Evolutionary conservation across 306 rosid genomes (phyloP).

Genomic region (Casuarina equisetifolia): DNA sequence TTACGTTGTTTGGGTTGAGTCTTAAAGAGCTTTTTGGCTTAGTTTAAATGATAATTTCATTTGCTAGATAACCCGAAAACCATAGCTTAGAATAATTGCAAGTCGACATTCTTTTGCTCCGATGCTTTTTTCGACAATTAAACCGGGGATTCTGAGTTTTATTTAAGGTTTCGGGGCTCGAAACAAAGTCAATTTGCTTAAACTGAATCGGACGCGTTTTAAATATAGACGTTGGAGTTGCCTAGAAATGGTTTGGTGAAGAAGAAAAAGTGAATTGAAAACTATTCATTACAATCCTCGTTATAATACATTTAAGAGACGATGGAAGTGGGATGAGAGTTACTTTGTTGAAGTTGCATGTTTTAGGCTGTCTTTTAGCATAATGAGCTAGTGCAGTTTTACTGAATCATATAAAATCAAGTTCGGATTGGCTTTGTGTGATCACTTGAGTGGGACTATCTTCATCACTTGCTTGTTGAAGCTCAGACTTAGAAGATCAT

Average conservation of each 20-base stretch:
- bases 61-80: not conserved
- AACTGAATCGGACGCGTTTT: not conserved
- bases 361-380: not conserved
- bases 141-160: not conserved
- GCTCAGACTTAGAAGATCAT: not conserved
- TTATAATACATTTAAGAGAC: not conserved
- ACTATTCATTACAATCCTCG: not conserved
- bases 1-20: not conserved
- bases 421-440: not conserved
- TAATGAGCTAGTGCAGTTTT: not conserved
- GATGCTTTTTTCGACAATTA: not conserved
- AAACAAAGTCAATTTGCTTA: not conserved
- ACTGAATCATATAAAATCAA: not conserved
- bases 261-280: not conserved
- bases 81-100: too few relatives aligned
- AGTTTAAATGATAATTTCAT: not conserved
- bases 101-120: not conserved
- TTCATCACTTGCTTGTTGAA: not conserved
- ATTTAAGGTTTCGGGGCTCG: not conserved
- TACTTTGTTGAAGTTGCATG: too few relatives aligned
- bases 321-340: not conserved
- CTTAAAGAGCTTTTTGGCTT: not conserved
- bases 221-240: not conserved
- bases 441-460: not conserved
- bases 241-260: not conserved